These are phyloP conservation scores for Termitomyces sp. DNA, from an alignment of 768 basidiomycete genomes.

Conservation along the genomic window DNA sequence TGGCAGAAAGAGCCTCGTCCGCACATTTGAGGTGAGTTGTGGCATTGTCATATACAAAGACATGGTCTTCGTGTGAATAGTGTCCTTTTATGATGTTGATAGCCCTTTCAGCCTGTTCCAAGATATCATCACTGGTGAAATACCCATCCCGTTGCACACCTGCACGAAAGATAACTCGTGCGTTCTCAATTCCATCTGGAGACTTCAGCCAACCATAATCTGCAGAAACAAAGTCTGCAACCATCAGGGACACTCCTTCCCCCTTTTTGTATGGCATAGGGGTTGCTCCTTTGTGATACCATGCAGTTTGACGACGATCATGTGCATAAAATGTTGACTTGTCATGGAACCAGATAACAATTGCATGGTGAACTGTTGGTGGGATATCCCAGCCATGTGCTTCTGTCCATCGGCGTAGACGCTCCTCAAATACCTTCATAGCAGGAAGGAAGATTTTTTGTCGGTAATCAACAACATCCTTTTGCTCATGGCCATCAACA, in stretches of 20 bases:
- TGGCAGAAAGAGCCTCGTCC: constrained; percentile 19
- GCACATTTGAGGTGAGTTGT: not conserved
- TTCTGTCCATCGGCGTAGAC: constrained; percentile 6
- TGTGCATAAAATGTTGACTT: constrained; percentile 30
- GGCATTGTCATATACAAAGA: constrained; percentile 21
- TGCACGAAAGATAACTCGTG: constrained; percentile 17
- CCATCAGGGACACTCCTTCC: constrained; percentile 27
- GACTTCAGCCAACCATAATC: constrained; percentile 25
- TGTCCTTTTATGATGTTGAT: constrained; percentile 20
- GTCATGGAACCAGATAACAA: too few relatives aligned
- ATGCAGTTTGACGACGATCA: constrained; percentile 18
- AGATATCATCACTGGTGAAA: constrained; percentile 20
- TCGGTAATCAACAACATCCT: constrained; percentile 23
- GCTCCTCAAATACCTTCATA: constrained; percentile 5
- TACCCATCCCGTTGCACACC: constrained; percentile 21
- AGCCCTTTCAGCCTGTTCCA: constrained; percentile 16
- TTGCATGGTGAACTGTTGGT: constrained; percentile 3
- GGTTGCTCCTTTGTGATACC: constrained; percentile 19
- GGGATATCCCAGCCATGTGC: constrained; percentile 6
- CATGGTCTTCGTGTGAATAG: constrained; percentile 20
- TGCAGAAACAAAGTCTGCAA: constrained; percentile 9
- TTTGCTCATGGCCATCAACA: constrained; percentile 25
- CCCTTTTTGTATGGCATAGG: constrained; percentile 25
- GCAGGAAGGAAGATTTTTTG: constrained; percentile 19
- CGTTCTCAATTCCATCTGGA: constrained; percentile 16